These are phyloP conservation scores for Fusarium piperis DNA, from an alignment of 2,329 filamentous ascomycete species.

Conservation along the genomic window DNA sequence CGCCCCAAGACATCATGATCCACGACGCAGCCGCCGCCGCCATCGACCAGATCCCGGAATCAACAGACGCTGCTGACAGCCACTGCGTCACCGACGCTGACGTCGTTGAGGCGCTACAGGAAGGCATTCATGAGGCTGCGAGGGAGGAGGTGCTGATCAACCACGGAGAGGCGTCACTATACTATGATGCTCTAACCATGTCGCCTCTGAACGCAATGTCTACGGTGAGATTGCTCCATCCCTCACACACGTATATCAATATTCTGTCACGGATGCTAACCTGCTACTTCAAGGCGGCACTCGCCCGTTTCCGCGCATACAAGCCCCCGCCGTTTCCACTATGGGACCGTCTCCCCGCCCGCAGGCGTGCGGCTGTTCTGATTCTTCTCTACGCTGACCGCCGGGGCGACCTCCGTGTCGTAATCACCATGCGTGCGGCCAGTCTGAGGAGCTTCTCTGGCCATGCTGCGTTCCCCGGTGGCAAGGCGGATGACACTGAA, in stretches of 20 bases:
- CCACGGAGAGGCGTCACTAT: slow-evolving; percentile 55
- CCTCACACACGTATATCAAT: not conserved
- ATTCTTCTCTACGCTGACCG: slow-evolving; percentile 88
- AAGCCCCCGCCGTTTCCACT: slow-evolving; percentile 68
- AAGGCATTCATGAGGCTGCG: slow-evolving; percentile 34
- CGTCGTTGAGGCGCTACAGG: slow-evolving; percentile 40
- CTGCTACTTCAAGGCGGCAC: slow-evolving; percentile 58
- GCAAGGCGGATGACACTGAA: slow-evolving; percentile 68
- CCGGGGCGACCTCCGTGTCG: slow-evolving; percentile 78
- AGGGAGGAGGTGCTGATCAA: slow-evolving; percentile 26
- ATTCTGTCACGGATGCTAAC: slow-evolving; percentile 13
- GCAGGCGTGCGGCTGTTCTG: slow-evolving; percentile 84
- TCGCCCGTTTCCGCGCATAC: slow-evolving; percentile 69
- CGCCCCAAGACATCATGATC: slow-evolving; percentile 28
- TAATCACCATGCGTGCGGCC: slow-evolving; percentile 74
- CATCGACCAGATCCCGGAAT: slow-evolving; percentile 18
- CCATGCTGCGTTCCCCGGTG: slow-evolving; percentile 87
- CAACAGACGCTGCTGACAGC: slow-evolving; percentile 4
- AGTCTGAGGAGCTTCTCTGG: slow-evolving; percentile 77
- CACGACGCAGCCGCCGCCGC: slow-evolving; percentile 12
- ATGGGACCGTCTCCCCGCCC: slow-evolving; percentile 70
- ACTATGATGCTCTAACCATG: slow-evolving; percentile 69
- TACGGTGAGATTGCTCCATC: slow-evolving; percentile 55
- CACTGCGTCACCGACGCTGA: slow-evolving; percentile 41
- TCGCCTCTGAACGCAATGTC: slow-evolving; percentile 64